These are phyloP conservation scores for Backusella luteola DNA, from an alignment of 192 early-diverging fungal genomes.

Conservation along the genomic window DNA sequence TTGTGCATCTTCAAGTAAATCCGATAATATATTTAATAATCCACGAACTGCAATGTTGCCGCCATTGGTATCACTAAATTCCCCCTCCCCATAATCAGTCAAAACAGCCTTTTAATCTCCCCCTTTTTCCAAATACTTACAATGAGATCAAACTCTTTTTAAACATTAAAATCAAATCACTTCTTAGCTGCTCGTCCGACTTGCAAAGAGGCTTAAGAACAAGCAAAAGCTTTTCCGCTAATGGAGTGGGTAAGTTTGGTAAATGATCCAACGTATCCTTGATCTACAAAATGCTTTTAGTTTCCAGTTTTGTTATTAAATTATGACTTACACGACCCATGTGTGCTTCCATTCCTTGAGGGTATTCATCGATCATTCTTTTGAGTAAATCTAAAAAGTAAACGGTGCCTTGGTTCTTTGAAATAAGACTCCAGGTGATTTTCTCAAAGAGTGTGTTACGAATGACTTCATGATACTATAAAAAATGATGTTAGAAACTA, in stretches of 20 bases:
- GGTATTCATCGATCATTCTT: constrained; percentile 41
- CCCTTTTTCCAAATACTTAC: constrained; percentile 23
- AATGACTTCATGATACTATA: constrained; percentile 60
- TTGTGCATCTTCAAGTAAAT: constrained; percentile 26
- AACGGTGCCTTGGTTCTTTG: constrained; percentile 43
- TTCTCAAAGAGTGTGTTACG: constrained; percentile 69
- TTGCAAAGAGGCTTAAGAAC: constrained; percentile 56
- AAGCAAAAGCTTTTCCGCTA: constrained; percentile 52
- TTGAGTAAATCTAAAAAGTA: constrained; percentile 48
- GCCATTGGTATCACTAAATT: constrained; percentile 50
- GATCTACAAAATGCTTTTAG: constrained; percentile 32
- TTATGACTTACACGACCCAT: background rate
- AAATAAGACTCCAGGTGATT: constrained; percentile 57
- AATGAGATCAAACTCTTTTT: constrained; percentile 69
- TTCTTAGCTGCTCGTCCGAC: constrained; percentile 51
- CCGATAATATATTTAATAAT: constrained; percentile 50
- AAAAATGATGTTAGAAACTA: background rate
- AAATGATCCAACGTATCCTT: constrained; percentile 67
- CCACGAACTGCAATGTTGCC: constrained; percentile 62
- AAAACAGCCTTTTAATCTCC: background rate
- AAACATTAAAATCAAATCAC: constrained; percentile 65
- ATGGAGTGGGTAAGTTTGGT: constrained; percentile 50
- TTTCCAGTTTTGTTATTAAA: too few species aligned
- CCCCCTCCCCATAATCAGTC: background rate
- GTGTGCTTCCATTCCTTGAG: constrained; percentile 26